These are phyloP conservation scores for Basipetospora chlamydospora DNA, from an alignment of 2,329 filamentous ascomycete species.

Conservation along the genomic window DNA sequence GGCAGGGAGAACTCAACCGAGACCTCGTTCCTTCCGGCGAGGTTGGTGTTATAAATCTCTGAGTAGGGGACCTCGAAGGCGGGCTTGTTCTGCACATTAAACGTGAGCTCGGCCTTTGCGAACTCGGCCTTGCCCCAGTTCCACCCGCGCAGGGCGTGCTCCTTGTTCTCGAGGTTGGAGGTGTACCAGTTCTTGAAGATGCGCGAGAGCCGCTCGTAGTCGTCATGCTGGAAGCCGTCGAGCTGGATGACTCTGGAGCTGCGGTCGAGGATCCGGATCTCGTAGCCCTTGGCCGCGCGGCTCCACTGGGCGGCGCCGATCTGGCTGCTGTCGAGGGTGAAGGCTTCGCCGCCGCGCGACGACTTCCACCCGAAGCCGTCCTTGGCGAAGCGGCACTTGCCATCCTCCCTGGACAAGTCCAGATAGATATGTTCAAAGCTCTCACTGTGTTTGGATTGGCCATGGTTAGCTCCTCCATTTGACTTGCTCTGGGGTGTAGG, in stretches of 20 bases:
- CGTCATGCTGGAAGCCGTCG: slow-evolving; percentile 89
- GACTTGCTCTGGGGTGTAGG: too few relatives aligned
- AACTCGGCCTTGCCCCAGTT: slow-evolving; percentile 99
- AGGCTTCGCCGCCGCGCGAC: slow-evolving; percentile 71
- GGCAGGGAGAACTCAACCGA: slow-evolving; percentile 84
- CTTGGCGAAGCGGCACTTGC: slow-evolving; percentile 90
- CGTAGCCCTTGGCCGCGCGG: slow-evolving; percentile 78
- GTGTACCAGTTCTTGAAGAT: slow-evolving; percentile 98
- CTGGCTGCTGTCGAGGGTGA: slow-evolving; percentile 79
- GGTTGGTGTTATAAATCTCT: slow-evolving; percentile 93
- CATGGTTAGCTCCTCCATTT: too few relatives aligned
- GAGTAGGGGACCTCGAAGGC: slow-evolving; percentile 95
- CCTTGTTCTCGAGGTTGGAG: slow-evolving; percentile 78
- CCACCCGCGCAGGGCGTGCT: slow-evolving; percentile 92
- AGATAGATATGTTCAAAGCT: slow-evolving; percentile 96
- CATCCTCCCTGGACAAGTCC: slow-evolving; percentile 81
- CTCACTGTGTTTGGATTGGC: slow-evolving; percentile 38
- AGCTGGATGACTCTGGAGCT: slow-evolving; percentile 80
- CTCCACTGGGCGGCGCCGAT: slow-evolving; percentile 89
- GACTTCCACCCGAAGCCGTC: slow-evolving; percentile 94
- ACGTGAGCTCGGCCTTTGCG: slow-evolving; percentile 82
- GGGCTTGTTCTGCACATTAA: slow-evolving; percentile 93
- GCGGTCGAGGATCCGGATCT: slow-evolving; percentile 80
- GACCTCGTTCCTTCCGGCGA: slow-evolving; percentile 95
- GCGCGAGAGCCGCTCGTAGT: slow-evolving; percentile 80